phyloP scores from a whole-genome alignment of 257 asterid genomes.

The Jacaranda copaia region DNA sequence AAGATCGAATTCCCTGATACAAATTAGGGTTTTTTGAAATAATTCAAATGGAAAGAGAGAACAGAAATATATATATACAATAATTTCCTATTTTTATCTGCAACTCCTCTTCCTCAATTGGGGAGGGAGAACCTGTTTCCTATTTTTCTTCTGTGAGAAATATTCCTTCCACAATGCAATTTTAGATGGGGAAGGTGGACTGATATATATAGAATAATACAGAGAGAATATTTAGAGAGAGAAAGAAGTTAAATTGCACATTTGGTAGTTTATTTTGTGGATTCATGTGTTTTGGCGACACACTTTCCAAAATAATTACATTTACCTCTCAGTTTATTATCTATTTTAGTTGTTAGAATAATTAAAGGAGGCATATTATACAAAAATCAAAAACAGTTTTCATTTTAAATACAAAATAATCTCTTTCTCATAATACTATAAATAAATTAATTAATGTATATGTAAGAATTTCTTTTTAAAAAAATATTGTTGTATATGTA shows the following conservation, averaged over 20 bases:
- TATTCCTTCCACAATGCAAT: background rate
- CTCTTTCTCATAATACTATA: too few relatives aligned
- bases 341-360: too few relatives aligned
- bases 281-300: background rate
- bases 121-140: slow-evolving; percentile 25
- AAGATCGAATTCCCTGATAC: background rate
- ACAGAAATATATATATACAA: background rate
- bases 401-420: too few relatives aligned
- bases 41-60: background rate
- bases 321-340: background rate
- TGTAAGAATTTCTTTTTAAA: too few relatives aligned
- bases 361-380: too few relatives aligned
- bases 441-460: too few relatives aligned
- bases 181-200: background rate
- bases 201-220: slow-evolving; percentile 21
- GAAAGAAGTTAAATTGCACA: background rate
- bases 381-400: too few relatives aligned
- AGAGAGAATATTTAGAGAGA: slow-evolving; percentile 29
- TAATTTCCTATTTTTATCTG: background rate
- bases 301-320: background rate
- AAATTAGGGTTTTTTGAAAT: slow-evolving; percentile 3
- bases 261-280: background rate
- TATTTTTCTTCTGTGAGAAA: background rate
- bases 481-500: too few relatives aligned
- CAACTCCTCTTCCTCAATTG: slow-evolving; percentile 30